Base-by-base conservation (phyloP, 2,329 filamentous ascomycete species). In the Phaeoacremonium minimum region DNA sequence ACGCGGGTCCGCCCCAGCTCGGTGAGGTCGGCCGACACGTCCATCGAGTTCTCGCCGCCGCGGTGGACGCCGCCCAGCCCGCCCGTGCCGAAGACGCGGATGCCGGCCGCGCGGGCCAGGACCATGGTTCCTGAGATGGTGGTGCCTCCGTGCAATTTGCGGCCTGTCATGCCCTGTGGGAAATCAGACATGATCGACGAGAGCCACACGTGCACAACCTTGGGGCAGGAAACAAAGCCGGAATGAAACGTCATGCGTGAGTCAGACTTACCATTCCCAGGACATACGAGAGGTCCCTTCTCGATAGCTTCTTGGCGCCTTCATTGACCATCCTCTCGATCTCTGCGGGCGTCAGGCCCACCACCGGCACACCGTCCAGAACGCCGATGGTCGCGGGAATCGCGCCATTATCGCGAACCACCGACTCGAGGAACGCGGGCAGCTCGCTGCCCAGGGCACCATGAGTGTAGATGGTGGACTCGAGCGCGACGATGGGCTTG, bases 401-500 rank as follows among this genome's bases (percentile, higher is more conserved):
- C 13, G 75, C 88, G 28, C 93, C 93, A 60, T 89, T 77, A 28
- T 73, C 69, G 31, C 93, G 84, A 33, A 97, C 85, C 28, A 94
- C 73, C 11, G 82, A 80, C 54, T 96, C 87, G 41, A 97, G 77
- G 32, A 83, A 14, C 16, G 19, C 26, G 4, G 42, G 75, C 15
- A 78, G 65, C 31, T 75, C 71, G 20, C 80, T 76, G n/a, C 87
- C 87, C 12, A 98, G 71, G 15, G 85, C 81, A 28, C 89, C 90
- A 63, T 98, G 93, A 2, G 93, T 98, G 62, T 98, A 97, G 49
- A 98, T 97, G 5, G 93, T 95, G 3, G 87, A 89, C 62, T 98
- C 93, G 5, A 98, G 73, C 13, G 91, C 93, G 9, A 98, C 90
- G 4, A 98, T 83, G 1, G 93, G 91, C 51, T 80, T 82, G 38